These are phyloP conservation scores for Pelargonium nanum DNA, from an alignment of 345 rosid species.

Conservation along the genomic window DNA sequence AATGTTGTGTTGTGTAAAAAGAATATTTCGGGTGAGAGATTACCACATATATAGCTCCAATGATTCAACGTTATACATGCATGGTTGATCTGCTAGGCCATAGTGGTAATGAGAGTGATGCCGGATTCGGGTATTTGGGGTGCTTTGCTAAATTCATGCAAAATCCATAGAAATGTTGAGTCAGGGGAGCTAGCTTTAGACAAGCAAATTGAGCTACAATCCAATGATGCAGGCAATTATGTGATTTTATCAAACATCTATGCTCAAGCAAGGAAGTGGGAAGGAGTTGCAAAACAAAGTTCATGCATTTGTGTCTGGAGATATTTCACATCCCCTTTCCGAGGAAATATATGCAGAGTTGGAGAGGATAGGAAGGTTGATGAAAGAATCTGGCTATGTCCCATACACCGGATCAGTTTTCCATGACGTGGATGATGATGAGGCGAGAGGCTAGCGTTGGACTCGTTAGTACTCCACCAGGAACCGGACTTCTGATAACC, in stretches of 20 bases:
- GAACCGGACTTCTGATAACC: constrained; percentile 22
- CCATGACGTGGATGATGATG: constrained; percentile 32
- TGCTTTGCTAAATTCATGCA: constrained; percentile 27
- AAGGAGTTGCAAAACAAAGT: constrained; percentile 21
- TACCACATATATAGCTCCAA: constrained; percentile 20
- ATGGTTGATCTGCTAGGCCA: constrained; percentile 34
- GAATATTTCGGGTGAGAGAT: no score
- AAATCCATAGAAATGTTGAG: constrained; percentile 23
- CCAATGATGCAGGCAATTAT: constrained; percentile 26
- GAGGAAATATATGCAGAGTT: constrained; percentile 24
- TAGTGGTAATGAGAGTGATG: constrained; percentile 22
- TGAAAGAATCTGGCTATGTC: constrained; percentile 28
- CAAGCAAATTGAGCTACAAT: constrained; percentile 27
- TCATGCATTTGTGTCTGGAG: constrained; percentile 31
- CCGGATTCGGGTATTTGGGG: constrained; percentile 35
- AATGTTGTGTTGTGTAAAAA: no score
- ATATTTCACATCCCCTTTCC: constrained; percentile 22
- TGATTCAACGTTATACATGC: constrained; percentile 30
- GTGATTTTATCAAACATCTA: constrained; percentile 26
- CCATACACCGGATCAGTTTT: constrained; percentile 26
- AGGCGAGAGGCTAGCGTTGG: constrained; percentile 37
- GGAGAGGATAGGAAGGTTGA: constrained; percentile 24
- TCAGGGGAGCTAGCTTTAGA: constrained; percentile 26
- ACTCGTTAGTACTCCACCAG: constrained; percentile 21
- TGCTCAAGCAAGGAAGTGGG: constrained; percentile 30